These are phyloP conservation scores for Brassica napus DNA, from an alignment of 345 rosid genomes.

Conservation along the genomic window Da-Ae NC_063444.1:2726501-2727000, in stretches of 20 bases:
- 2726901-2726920: slow-evolving; percentile 94
- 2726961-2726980: slow-evolving; percentile 96
- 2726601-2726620: too few species aligned
- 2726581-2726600: too few species aligned
- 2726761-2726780: slow-evolving; percentile 74
- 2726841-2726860: slow-evolving; percentile 77
- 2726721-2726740: slow-evolving; percentile 91
- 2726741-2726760: slow-evolving; percentile 66
- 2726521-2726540: slow-evolving; percentile 66
- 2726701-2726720: slow-evolving; percentile 94
- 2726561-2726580: too few species aligned
- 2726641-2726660: slow-evolving; percentile 65
- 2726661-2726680: slow-evolving; percentile 97
- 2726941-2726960: slow-evolving; percentile 91
- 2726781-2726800: slow-evolving; percentile 83
- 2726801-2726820: slow-evolving; percentile 81
- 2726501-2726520: slow-evolving; percentile 93
- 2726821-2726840: slow-evolving; percentile 90
- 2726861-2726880: slow-evolving; percentile 98
- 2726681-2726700: slow-evolving; percentile 91
- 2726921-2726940: slow-evolving; percentile 88
- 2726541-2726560: not conserved
- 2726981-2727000: slow-evolving; percentile 94
- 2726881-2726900: slow-evolving; percentile 94
- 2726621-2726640: slow-evolving; percentile 28